A percentile compares a stretch with the other conserved stretches of the same genome.
Evolutionary conservation across 2,329 filamentous ascomycete genomes (phyloP).

Genomic region (Hirsutella thompsonii): DNA sequence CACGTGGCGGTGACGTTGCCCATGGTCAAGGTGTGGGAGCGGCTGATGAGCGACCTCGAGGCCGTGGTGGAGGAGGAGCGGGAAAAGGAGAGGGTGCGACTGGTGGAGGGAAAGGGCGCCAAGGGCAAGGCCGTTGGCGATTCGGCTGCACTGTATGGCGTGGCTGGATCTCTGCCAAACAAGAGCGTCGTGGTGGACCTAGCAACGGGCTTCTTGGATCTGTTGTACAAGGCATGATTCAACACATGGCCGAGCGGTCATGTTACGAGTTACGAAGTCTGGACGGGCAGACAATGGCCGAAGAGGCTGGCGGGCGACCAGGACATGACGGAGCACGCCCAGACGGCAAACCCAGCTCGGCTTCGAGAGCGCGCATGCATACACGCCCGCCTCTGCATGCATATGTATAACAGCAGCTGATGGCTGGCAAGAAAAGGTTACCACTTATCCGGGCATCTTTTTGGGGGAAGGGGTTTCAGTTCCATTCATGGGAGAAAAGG

Average conservation of each 20-base stretch:
- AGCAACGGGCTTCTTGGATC: slow-evolving; percentile 82
- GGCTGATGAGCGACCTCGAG: slow-evolving; percentile 61
- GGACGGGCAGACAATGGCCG: not conserved
- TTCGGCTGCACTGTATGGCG: slow-evolving; percentile 81
- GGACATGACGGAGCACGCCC: not conserved
- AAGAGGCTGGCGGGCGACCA: no score
- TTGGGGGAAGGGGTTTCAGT: no score
- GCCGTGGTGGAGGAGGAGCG: slow-evolving; percentile 56
- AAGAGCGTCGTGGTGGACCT: slow-evolving; percentile 89
- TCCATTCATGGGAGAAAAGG: no score
- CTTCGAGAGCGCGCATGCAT: not conserved
- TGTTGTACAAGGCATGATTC: slow-evolving; percentile 68
- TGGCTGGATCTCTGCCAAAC: slow-evolving; percentile 87
- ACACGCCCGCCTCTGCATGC: not conserved
- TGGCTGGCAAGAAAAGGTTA: not conserved
- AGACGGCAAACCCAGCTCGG: not conserved
- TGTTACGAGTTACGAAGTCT: not conserved
- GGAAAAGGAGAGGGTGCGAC: slow-evolving; percentile 64
- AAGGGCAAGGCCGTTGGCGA: slow-evolving; percentile 62
- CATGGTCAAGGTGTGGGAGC: slow-evolving; percentile 68
- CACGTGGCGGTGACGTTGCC: slow-evolving; percentile 90
- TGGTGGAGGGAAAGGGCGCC: slow-evolving; percentile 53
- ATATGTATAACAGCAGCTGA: slow-evolving; percentile 1
- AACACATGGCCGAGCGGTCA: not conserved
- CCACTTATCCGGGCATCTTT: not conserved